phyloP scores from a whole-genome alignment of 768 basidiomycete genomes.

The Agrocybe pediades region DNA sequence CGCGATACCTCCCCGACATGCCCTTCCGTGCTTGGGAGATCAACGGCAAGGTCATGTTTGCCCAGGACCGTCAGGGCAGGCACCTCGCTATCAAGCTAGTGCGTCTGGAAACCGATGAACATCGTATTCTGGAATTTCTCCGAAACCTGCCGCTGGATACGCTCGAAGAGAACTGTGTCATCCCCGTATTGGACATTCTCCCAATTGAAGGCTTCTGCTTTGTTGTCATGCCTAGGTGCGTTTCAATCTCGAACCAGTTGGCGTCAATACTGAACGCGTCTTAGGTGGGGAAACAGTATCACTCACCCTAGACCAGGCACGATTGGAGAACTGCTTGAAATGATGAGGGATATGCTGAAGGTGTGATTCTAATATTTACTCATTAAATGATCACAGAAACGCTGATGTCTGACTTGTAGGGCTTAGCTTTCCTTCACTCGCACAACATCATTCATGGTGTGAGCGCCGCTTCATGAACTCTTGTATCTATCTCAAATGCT shows the following conservation, averaged over 20 bases:
- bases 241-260: not conserved
- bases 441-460: slow-evolving; percentile 22
- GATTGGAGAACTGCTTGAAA: no score
- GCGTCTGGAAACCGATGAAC: slow-evolving; percentile 20
- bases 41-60: slow-evolving; percentile 13
- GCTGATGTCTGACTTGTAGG: slow-evolving; percentile 10
- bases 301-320: not conserved
- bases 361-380: no score
- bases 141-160: slow-evolving; percentile 6
- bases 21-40: not conserved
- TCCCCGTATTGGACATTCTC: slow-evolving; percentile 29
- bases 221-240: slow-evolving; percentile 29
- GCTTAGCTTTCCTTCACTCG: slow-evolving; percentile 17
- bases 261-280: not conserved
- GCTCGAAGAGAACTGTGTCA: slow-evolving; percentile 8
- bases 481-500: not conserved
- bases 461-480: no score
- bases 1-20: not conserved
- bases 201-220: slow-evolving; percentile 21
- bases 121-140: slow-evolving; percentile 20
- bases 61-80: slow-evolving; percentile 16
- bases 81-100: slow-evolving; percentile 30
- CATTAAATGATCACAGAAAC: no score
- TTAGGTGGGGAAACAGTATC: slow-evolving; percentile 14
- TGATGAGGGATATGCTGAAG: no score